Base-by-base conservation (phyloP, 352 stramenopile genomes). In the Globisporangium acanthophoron region DNA sequence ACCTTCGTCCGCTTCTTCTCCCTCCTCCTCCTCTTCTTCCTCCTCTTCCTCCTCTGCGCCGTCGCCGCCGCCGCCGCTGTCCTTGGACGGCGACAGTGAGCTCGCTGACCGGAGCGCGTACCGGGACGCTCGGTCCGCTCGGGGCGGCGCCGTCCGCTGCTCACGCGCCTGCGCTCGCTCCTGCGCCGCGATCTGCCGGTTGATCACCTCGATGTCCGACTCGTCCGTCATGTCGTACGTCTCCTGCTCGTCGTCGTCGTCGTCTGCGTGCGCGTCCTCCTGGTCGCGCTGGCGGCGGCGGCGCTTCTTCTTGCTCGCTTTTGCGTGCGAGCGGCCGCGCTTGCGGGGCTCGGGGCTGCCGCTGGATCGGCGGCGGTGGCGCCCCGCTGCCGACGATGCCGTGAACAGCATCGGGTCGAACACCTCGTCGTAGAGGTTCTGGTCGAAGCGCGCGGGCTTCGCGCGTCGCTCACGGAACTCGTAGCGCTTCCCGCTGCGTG, bases 371-470 rank as follows among this genome's bases (percentile, higher is more conserved):
- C 29, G 18, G 3, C 54, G 58, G 4, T 15, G 31, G 48, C 16
- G 43, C 16, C 20, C 49, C 7, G 39, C 37, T 1, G 54, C 11
- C 6, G 60, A 37, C 8, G 29, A 41, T 3, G 5, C 41, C 2
- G 65, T 66, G 3, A 70, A 69, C 16, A 49, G 39, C 52, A 69
- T 67, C 15, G 68, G 63, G 18, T 68, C 66, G 33, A 91, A 91
- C 31, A 88, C 75, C 44, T 89, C 77, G 57, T 91, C 78, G 65
- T 88, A 91, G 12, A 89, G 58, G 43, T 65, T 75, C 52, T 77
- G 66, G 35, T 89, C 77, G 61, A 88, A 88, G 16, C 70, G 77
- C 27, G 74, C 65, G n/a, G 80, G 73, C 46, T 87, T 87, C 4
- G 67, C 41, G 9, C 70, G 67, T 0, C 81, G 75, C 47, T 79